These are phyloP conservation scores for Beauveria bassiana DNA, from an alignment of 2,329 filamentous ascomycete genomes.

Conservation along the genomic window DNA sequence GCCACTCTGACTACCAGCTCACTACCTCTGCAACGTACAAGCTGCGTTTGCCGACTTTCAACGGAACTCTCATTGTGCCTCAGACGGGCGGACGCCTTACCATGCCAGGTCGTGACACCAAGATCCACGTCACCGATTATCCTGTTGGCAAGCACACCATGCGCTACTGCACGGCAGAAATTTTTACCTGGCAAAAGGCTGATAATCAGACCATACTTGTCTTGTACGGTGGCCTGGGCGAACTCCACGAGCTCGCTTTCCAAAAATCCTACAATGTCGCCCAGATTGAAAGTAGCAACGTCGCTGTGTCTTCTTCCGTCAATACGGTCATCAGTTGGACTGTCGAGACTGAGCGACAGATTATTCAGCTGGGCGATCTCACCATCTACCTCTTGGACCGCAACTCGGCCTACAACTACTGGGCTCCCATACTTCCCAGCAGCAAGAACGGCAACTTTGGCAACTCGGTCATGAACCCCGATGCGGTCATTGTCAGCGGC, in stretches of 20 bases:
- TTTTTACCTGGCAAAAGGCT: slow-evolving; percentile 59
- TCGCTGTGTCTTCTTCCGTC: not conserved
- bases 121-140: slow-evolving; percentile 57
- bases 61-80: slow-evolving; percentile 47
- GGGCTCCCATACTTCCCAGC: slow-evolving; percentile 44
- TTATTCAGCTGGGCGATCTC: not conserved
- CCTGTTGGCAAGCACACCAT: slow-evolving; percentile 47
- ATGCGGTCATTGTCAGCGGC: slow-evolving; percentile 47
- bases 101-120: slow-evolving; percentile 53
- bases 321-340: slow-evolving; percentile 8
- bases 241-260: slow-evolving; percentile 52
- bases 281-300: not conserved
- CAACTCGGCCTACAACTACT: slow-evolving; percentile 56
- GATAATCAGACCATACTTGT: slow-evolving; percentile 48
- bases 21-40: slow-evolving; percentile 49
- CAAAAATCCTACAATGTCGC: slow-evolving; percentile 6
- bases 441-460: slow-evolving; percentile 11
- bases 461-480: slow-evolving; percentile 15
- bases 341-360: not conserved
- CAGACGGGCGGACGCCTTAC: slow-evolving; percentile 46
- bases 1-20: slow-evolving; percentile 55
- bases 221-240: slow-evolving; percentile 51
- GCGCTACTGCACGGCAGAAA: slow-evolving; percentile 59
- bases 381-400: slow-evolving; percentile 32
- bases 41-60: slow-evolving; percentile 47